Percentiles rank a stretch among this genome's conserved stretches.
Conservation (phyloP, 345 rosid species). For the Citrus sp. region DNA sequence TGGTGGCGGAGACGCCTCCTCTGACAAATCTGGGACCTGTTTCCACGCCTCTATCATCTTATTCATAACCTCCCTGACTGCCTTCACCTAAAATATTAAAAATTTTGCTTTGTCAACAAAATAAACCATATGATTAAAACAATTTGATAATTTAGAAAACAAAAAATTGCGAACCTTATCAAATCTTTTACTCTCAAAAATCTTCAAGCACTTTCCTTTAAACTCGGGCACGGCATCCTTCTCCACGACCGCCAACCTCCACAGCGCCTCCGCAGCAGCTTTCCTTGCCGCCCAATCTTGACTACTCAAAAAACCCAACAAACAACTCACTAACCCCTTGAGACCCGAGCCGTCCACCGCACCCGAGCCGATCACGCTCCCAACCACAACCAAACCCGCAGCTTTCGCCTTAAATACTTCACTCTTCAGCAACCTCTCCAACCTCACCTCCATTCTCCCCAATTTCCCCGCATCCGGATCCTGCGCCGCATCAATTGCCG, state of each 20-base stretch:
- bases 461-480: conserved; percentile 65
- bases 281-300: conserved; percentile 93
- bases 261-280: conserved; percentile 80
- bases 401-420: conserved; percentile 74
- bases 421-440: conserved; percentile 72
- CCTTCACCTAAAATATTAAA: conserved; percentile 64
- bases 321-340: conserved; percentile 53
- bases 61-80: conserved; percentile 84
- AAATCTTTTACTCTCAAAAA: conserved; percentile 67
- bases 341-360: conserved; percentile 38
- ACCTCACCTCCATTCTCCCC: conserved; percentile 44
- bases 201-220: conserved; percentile 59
- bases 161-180: conserved; percentile 55
- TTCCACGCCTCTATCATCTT: conserved; percentile 93
- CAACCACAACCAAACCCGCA: conserved; percentile 67
- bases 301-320: conserved; percentile 58
- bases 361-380: conserved; percentile 83
- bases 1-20: conserved; percentile 68
- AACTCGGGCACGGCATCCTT: conserved; percentile 62
- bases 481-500: conserved; percentile 66
- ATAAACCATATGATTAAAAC: conserved; percentile 3
- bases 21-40: conserved; percentile 83
- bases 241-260: conserved; percentile 69
- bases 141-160: background rate
- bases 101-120: conserved; percentile 9